These are phyloP conservation scores for Phytophthora sp. DNA, from an alignment of 352 stramenopile genomes.

Conservation along the genomic window DNA sequence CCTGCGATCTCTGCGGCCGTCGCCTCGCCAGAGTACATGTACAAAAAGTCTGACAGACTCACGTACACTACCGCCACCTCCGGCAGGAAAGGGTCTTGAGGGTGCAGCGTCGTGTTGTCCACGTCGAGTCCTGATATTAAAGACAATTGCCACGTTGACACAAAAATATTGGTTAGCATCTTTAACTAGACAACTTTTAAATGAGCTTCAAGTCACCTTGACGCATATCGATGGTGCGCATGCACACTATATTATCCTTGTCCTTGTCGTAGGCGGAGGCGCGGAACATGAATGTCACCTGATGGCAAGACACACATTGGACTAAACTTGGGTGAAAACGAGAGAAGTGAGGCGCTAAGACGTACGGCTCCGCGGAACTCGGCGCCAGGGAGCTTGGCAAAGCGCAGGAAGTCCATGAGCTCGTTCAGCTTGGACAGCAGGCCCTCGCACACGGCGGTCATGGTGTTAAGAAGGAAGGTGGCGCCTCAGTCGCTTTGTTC, in stretches of 20 bases:
- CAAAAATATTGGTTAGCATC: background rate
- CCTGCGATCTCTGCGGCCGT: constrained; percentile 78
- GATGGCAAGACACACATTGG: background rate
- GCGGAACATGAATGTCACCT: constrained; percentile 88
- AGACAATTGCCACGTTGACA: background rate
- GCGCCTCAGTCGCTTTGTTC: background rate
- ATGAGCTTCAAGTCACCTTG: constrained; percentile 37
- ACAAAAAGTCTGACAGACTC: constrained; percentile 82
- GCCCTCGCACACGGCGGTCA: constrained; percentile 61
- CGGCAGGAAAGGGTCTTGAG: constrained; percentile 56
- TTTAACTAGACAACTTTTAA: background rate
- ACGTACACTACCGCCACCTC: constrained; percentile 79
- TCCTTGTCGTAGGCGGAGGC: constrained; percentile 42
- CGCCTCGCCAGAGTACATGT: constrained; percentile 87
- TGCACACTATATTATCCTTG: constrained; percentile 60
- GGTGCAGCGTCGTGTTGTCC: constrained; percentile 51
- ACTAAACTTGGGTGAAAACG: constrained; percentile 6
- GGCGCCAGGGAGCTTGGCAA: constrained; percentile 47
- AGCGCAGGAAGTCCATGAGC: constrained; percentile 86
- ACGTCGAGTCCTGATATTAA: constrained; percentile 69
- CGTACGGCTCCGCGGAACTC: constrained; percentile 70
- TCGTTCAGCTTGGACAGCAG: constrained; percentile 83
- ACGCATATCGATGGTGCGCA: constrained; percentile 83
- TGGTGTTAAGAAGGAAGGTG: constrained; percentile 8
- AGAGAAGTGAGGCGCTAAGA: background rate